Evolutionary conservation across 768 basidiomycete species (phyloP).

Genomic region (Clitopilus hobsonii): DNA sequence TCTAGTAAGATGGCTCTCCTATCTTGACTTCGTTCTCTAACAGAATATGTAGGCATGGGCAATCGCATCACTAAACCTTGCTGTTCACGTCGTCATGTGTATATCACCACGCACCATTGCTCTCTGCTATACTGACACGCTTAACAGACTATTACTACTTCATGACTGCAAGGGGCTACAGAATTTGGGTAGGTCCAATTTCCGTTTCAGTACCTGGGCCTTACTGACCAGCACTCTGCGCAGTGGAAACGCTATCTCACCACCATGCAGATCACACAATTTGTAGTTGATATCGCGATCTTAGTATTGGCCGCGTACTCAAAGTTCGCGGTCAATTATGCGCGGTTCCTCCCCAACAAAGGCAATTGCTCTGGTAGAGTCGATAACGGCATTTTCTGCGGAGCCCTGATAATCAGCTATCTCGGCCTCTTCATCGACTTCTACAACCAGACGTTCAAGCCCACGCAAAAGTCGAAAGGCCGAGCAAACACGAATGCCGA

Average conservation of each 20-base stretch:
- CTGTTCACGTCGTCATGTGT: constrained; percentile 98
- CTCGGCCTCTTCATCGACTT: constrained; percentile 95
- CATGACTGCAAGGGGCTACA: constrained; percentile 93
- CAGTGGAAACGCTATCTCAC: constrained; percentile 99
- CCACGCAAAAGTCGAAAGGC: too few species aligned
- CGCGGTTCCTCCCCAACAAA: constrained; percentile 50
- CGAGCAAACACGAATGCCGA: too few species aligned
- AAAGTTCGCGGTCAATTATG: constrained; percentile 44
- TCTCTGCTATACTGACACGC: not conserved
- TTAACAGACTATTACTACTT: constrained; percentile 95
- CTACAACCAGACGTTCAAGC: constrained; percentile 82
- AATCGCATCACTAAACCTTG: constrained; percentile 84
- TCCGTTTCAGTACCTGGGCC: too few species aligned
- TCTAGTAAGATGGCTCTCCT: constrained; percentile 84
- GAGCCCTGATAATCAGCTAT: constrained; percentile 82
- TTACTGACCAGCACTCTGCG: too few species aligned
- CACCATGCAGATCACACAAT: constrained; percentile 94
- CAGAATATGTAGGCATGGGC: constrained; percentile 90
- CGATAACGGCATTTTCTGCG: constrained; percentile 83
- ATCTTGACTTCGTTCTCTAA: too few species aligned
- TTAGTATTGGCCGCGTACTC: constrained; percentile 80
- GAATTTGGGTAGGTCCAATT: constrained; percentile 62
- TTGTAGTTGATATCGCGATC: constrained; percentile 83
- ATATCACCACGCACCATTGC: constrained; percentile 19
- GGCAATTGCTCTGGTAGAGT: constrained; percentile 92